A percentile compares a stretch with the other conserved stretches of the same genome.
Evolutionary conservation across 805 yeast species (phyloP).

Genomic region (Scheffersomyces amazonensis): DNA sequence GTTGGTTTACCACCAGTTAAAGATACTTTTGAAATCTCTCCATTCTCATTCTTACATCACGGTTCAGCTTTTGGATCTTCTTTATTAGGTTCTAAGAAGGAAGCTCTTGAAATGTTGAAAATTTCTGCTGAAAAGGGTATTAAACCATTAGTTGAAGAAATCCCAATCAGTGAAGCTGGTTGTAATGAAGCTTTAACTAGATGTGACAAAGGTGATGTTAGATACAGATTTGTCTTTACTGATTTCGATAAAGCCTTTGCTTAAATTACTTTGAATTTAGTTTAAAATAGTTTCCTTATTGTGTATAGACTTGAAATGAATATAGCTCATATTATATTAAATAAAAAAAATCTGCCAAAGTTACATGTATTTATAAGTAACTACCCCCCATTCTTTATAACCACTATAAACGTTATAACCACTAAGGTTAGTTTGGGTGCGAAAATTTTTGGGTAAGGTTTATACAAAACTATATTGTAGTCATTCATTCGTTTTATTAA

Average conservation of each 20-base stretch:
- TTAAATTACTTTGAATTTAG: no score
- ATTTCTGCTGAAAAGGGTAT: conserved; percentile 59
- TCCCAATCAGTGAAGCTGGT: conserved; percentile 52
- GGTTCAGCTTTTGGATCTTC: conserved; percentile 59
- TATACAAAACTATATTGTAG: no score
- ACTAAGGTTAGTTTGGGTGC: no score
- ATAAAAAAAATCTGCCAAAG: no score
- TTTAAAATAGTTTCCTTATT: no score
- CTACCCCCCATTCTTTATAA: no score
- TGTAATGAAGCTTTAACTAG: conserved; percentile 55
- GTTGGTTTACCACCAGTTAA: conserved; percentile 62
- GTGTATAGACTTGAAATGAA: no score
- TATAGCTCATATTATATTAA: no score
- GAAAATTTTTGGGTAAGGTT: no score
- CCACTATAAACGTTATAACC: no score
- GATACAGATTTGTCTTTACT: conserved; percentile 61
- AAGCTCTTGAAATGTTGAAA: conserved; percentile 64
- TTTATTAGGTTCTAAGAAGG: conserved; percentile 57
- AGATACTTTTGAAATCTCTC: conserved; percentile 43
- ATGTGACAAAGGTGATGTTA: conserved; percentile 53
- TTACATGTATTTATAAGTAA: no score
- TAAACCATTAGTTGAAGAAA: conserved; percentile 61
- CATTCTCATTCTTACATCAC: conserved; percentile 48
- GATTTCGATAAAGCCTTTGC: conserved; percentile 51
- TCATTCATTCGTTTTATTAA: no score